Evolutionary conservation across 169 alveolate species (phyloP).

Genomic region (Eimeria sp.): DNA sequence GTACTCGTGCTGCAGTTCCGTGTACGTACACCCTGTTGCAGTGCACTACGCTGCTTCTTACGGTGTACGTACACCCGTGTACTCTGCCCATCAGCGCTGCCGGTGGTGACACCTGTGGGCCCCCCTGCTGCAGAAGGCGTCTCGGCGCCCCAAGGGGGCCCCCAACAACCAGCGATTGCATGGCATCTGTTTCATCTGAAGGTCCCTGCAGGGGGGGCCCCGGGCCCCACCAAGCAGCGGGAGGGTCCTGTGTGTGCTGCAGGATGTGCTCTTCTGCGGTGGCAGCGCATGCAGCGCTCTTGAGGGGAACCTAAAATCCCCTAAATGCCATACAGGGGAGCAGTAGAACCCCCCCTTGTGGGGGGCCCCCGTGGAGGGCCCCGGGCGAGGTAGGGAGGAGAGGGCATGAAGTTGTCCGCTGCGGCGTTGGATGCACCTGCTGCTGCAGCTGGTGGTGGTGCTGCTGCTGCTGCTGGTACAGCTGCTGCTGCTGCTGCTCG

Average conservation of each 20-base stretch:
- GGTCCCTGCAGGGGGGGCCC: slow-evolving; percentile 6
- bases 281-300: neutral
- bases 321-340: neutral
- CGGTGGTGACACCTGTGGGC: neutral
- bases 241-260: neutral
- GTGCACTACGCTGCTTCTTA: neutral
- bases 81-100: neutral
- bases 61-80: neutral
- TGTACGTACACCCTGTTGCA: neutral
- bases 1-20: neutral
- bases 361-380: slow-evolving; percentile 36
- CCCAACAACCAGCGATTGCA: neutral
- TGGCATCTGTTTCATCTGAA: neutral
- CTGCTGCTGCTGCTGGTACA: neutral
- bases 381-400: neutral
- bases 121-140: neutral
- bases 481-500: neutral
- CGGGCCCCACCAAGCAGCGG: neutral
- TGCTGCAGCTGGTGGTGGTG: neutral
- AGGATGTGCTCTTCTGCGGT: neutral
- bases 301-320: neutral
- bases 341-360: neutral
- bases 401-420: too few relatives aligned
- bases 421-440: neutral
- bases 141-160: neutral